phyloP scores from a whole-genome alignment of 208 protist genomes.

The Crithidia expoeki region DNA sequence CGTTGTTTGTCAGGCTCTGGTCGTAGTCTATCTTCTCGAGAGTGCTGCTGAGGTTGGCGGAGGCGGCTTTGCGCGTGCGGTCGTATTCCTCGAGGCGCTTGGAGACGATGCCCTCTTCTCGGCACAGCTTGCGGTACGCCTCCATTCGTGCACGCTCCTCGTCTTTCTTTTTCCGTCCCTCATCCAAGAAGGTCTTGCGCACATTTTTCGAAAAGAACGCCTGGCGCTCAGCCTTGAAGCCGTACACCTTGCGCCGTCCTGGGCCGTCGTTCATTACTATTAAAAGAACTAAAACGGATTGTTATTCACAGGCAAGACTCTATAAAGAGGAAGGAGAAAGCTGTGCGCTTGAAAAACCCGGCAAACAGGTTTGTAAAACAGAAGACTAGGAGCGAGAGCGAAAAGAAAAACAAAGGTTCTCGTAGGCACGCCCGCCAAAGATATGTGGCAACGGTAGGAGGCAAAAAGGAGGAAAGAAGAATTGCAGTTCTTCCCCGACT shows the following conservation, averaged over 20 bases:
- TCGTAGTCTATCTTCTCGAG: constrained; percentile 83
- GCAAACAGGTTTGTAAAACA: no score
- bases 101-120: constrained; percentile 81
- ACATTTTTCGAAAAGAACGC: constrained; percentile 75
- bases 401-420: not conserved
- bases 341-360: not conserved
- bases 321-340: not conserved
- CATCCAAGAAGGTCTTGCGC: constrained; percentile 55
- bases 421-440: not conserved
- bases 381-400: not conserved
- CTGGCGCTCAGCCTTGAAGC: constrained; percentile 77
- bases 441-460: not conserved
- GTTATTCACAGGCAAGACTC: not conserved
- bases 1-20: constrained; percentile 84
- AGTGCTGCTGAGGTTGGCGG: constrained; percentile 40
- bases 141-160: constrained; percentile 85
- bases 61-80: constrained; percentile 40
- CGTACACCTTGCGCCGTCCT: constrained; percentile 54
- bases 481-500: no score
- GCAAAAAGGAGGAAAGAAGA: constrained; percentile 22
- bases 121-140: constrained; percentile 85
- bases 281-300: not conserved
- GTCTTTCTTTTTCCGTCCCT: constrained; percentile 77
- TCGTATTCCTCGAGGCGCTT: constrained; percentile 88
- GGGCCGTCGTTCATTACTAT: constrained; percentile 22